Evolutionary conservation across 768 basidiomycete genomes (phyloP), one percentile per base, ranked within the genome.

Genomic region (Pleurotus citrinopileatus): DNA sequence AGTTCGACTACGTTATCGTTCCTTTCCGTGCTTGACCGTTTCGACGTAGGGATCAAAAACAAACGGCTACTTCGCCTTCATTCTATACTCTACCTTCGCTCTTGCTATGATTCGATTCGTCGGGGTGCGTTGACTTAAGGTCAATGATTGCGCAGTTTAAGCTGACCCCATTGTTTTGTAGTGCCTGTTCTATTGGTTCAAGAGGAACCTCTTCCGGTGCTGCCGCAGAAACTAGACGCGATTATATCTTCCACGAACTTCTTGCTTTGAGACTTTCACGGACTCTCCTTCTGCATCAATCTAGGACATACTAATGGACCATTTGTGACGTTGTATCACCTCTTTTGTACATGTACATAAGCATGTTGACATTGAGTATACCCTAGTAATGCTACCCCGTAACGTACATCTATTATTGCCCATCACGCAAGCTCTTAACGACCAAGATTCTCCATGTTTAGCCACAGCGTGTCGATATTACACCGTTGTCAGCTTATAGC

Each of bases 181-280:
- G 91, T 92, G 90, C 67, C 65, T 93, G 60, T 90, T 65, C 67
- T 93, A 92, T 73, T 89, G 83, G 77, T 79, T 91, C 75, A 88
- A 81, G 69, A 81, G 89, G 59, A 91, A 91, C 69, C 68, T 93
- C 45, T 92, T 91, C 82, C 75, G 86, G 59, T 87, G 78, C 67
- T 93, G 87, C 79, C 81, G 91, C 61, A 81, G 77, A 63, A 89
- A 86, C 63, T 92, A 70, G 76, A 34, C n/a, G 32, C n/a, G 32
- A 34, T 10, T 34, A 51, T 15, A 15, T 25, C 13, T 22, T 22
- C 10, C 34, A 10, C 32, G n/a, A n/a, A 20, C n/a, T 51, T 12
- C 23, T 19, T 51, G 32, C 34, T 23, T 12, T 40, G 38, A n/a
- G 17, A 15, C 10, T n/a, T 40, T n/a, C 10, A 12, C 17, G 38